These are phyloP conservation scores for Thelephora aurantiotincta DNA, from an alignment of 768 basidiomycete genomes.

Conservation along the genomic window DNA sequence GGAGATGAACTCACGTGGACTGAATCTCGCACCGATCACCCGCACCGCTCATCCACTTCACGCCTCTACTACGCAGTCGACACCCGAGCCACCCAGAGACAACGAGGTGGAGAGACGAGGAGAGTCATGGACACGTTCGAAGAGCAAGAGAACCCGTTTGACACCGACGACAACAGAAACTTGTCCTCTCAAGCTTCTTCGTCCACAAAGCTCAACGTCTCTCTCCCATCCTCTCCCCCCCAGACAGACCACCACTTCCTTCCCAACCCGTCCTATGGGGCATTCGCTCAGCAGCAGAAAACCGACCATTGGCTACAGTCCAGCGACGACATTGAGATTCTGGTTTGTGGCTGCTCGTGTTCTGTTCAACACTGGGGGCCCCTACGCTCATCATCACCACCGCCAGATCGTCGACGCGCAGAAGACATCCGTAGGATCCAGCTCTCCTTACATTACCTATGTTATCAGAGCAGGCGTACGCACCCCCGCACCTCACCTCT, in stretches of 20 bases:
- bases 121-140: neutral
- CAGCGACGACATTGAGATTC: conserved; percentile 69
- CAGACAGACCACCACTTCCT: neutral
- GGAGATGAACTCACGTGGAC: no score
- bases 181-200: neutral
- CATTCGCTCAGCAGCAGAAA: neutral
- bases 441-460: conserved; percentile 87
- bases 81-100: no score
- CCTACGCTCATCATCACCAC: neutral
- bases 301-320: conserved; percentile 62
- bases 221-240: neutral
- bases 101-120: no score
- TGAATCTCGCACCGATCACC: no score
- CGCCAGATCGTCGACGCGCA: conserved; percentile 83
- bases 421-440: conserved; percentile 86
- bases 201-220: neutral
- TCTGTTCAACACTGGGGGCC: neutral
- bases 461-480: conserved; percentile 79
- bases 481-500: conserved; percentile 2
- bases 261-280: neutral
- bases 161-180: neutral
- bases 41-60: no score
- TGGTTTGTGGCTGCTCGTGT: conserved; percentile 29
- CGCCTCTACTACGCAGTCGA: no score
- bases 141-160: neutral